phyloP scores from a whole-genome alignment of 2,329 filamentous ascomycete genomes.

The Cladosporium sp. region DNA sequence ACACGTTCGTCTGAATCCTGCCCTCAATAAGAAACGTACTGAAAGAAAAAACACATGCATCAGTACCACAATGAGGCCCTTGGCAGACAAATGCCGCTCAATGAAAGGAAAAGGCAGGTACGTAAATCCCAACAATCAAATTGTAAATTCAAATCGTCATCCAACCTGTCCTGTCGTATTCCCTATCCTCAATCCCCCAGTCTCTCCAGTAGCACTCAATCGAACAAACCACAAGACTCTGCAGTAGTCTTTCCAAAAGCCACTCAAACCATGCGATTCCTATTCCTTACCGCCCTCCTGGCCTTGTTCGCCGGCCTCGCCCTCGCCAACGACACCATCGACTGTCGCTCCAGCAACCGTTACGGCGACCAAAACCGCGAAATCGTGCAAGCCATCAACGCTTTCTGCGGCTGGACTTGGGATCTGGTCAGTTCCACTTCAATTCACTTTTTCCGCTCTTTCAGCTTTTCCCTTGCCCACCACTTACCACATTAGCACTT shows the following conservation, averaged over 20 bases:
- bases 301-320: neutral
- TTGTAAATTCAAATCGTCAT: neutral
- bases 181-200: too few species aligned
- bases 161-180: too few species aligned
- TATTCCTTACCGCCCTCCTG: neutral
- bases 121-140: neutral
- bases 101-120: neutral
- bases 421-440: neutral
- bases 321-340: neutral
- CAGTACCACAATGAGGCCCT: neutral
- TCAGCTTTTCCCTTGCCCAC: too few species aligned
- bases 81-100: neutral
- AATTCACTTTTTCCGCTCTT: too few species aligned
- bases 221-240: neutral
- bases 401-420: neutral
- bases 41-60: neutral
- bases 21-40: neutral
- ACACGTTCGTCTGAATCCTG: neutral
- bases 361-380: neutral
- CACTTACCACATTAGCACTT: too few species aligned
- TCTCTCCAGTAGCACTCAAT: neutral
- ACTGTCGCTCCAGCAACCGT: neutral
- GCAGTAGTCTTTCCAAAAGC: neutral
- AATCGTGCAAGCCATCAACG: neutral
- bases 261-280: neutral